Evolutionary conservation across 208 protist species (phyloP).

Genomic region (Sergeia podlipaevii): DNA sequence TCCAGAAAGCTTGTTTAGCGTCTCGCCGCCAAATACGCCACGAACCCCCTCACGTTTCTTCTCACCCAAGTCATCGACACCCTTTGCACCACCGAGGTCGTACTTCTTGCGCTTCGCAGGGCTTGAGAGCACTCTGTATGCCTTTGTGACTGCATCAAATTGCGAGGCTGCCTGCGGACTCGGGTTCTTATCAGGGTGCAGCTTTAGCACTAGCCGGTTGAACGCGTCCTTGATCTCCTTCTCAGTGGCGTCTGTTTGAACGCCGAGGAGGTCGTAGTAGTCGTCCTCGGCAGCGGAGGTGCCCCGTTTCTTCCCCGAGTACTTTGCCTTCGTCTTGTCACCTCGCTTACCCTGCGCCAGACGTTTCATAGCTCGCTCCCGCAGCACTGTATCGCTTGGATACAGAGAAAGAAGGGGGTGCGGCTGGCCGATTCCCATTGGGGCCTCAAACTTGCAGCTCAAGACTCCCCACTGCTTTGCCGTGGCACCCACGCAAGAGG

Average conservation of each 20-base stretch:
- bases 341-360: slow-evolving; percentile 16
- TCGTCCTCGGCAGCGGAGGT: slow-evolving; percentile 22
- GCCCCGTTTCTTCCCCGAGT: slow-evolving; percentile 11
- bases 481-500: neutral
- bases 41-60: slow-evolving; percentile 72
- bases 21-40: slow-evolving; percentile 78
- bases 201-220: slow-evolving; percentile 75
- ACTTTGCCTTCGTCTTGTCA: slow-evolving; percentile 15
- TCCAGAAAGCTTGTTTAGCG: slow-evolving; percentile 35
- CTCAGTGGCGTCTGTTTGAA: slow-evolving; percentile 49
- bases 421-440: slow-evolving; percentile 12
- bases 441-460: slow-evolving; percentile 37
- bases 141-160: slow-evolving; percentile 91
- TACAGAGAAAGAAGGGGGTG: slow-evolving; percentile 39
- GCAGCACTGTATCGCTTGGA: slow-evolving; percentile 19
- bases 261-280: slow-evolving; percentile 78
- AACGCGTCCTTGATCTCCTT: slow-evolving; percentile 88
- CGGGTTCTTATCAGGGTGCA: slow-evolving; percentile 89
- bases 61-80: slow-evolving; percentile 86
- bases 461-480: slow-evolving; percentile 35
- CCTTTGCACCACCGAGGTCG: slow-evolving; percentile 95
- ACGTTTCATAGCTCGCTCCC: slow-evolving; percentile 41
- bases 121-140: slow-evolving; percentile 97
- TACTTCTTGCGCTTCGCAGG: slow-evolving; percentile 95
- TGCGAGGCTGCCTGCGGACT: slow-evolving; percentile 73